Base-by-base conservation (phyloP, 2,329 filamentous ascomycete species). In the Stemphylium lycopersici region DNA sequence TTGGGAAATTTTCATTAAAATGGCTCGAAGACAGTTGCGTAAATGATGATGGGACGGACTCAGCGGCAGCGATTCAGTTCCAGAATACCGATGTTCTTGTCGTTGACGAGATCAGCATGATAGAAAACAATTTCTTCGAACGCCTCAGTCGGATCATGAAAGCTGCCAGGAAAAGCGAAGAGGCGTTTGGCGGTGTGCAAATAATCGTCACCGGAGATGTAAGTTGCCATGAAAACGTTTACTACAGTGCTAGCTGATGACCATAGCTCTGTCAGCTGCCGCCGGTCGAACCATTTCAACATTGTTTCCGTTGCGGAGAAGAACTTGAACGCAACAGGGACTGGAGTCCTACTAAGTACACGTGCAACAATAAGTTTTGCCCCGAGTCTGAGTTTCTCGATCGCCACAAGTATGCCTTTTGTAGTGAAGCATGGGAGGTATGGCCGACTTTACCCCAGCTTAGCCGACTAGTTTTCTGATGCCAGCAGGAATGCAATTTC, bases 41-140 rank as follows among this genome's bases (percentile, higher is more conserved):
- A 24, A 6, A 24, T 6, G 22, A 24, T 6, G 22, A 24, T 24
- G 22, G 22, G 22, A 6, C 2, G 6, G 22, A 24, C 22, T 24
- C 22, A 24, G 22, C 22, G 22, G 22, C 22, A 7, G 22, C 22
- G 22, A 6, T 24, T 24, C 22, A 80, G 0, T 68, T 85, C 2
- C 62, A 16, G 0, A 31, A 67, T 0, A 84, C 81, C 0, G 77
- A 87, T 45, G 81, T 86, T 0, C 75, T 89, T 1, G 79, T 89
- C 20, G 84, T 89, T 13, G 86, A 89, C 61, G 87, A 89, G 69
- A 83, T 89, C 52, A 85, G 81, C 58, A 89, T 89, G 86, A 77
- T 88, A 0, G 83, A 86, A 44, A 84, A 81, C 76, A 81, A 44
- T 80, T 86, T 26, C 22, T 24, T 24, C 22, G 79, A 83, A 52